Conservation (phyloP, 352 stramenopile species). For the Albugo laibachii region DNA sequence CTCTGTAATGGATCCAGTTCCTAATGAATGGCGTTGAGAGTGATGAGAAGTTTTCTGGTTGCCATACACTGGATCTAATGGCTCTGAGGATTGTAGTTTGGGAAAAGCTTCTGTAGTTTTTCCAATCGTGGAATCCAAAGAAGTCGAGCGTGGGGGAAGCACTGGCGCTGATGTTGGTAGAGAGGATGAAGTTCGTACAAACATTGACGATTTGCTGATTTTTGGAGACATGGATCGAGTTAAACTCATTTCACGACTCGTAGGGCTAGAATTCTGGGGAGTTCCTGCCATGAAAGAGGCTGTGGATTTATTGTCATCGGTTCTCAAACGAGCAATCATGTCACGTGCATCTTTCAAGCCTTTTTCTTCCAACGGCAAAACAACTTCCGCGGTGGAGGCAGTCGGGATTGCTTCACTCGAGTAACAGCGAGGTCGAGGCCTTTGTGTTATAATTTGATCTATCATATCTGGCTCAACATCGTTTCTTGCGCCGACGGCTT, state of each 20-base stretch:
- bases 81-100: neutral
- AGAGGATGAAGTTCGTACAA: neutral
- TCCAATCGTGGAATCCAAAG: neutral
- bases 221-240: slow-evolving; percentile 28
- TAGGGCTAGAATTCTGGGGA: too few relatives aligned
- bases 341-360: slow-evolving; percentile 10
- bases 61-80: neutral
- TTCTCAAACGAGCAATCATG: slow-evolving; percentile 18
- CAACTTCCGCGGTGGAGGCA: neutral
- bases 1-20: slow-evolving; percentile 19
- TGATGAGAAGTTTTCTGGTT: slow-evolving; percentile 4
- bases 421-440: neutral
- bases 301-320: slow-evolving; percentile 11
- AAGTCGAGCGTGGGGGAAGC: neutral
- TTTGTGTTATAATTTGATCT: neutral
- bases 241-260: slow-evolving; percentile 4
- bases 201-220: slow-evolving; percentile 16
- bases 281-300: too few relatives aligned
- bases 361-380: neutral
- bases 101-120: neutral
- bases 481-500: too few relatives aligned
- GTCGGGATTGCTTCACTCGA: neutral
- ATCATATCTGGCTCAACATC: too few relatives aligned
- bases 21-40: neutral
- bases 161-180: slow-evolving; percentile 4